Percentiles rank a stretch among this genome's conserved stretches.
These are phyloP conservation scores for Rhinocladiella similis DNA, from an alignment of 2,329 filamentous ascomycete species.

Conservation along the genomic window DNA sequence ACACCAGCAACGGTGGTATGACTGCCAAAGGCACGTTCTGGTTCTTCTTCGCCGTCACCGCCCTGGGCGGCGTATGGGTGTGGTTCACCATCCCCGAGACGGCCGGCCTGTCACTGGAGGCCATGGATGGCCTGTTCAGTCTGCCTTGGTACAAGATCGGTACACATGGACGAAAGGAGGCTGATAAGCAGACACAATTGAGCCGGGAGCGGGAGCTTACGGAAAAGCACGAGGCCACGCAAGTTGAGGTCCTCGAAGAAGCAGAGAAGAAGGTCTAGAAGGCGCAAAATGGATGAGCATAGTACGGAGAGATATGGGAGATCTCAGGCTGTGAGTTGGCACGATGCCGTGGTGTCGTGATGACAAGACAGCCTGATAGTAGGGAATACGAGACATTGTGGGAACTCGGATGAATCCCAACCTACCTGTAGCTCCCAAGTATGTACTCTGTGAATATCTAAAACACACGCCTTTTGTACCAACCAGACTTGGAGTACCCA, in stretches of 20 bases:
- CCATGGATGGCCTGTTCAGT: constrained; percentile 70
- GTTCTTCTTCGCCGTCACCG: constrained; percentile 69
- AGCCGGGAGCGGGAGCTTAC: constrained; percentile 10
- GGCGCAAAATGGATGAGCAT: too few relatives aligned
- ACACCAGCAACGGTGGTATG: constrained; percentile 44
- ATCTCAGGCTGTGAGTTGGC: not conserved
- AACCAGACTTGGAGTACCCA: too few relatives aligned
- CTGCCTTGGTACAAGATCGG: constrained; percentile 77
- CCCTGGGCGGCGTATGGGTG: constrained; percentile 68
- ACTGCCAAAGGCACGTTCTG: constrained; percentile 70
- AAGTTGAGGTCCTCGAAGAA: constrained; percentile 7
- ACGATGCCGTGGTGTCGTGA: too few relatives aligned
- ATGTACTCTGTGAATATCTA: too few relatives aligned
- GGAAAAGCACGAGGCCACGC: constrained; percentile 7
- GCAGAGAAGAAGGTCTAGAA: constrained; percentile 11
- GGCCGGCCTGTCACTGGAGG: constrained; percentile 55
- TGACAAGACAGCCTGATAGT: too few relatives aligned
- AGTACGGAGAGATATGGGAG: not conserved
- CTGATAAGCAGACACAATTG: constrained; percentile 12
- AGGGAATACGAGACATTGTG: too few relatives aligned
- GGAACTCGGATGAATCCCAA: too few relatives aligned
- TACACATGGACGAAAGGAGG: constrained; percentile 14
- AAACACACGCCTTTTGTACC: too few relatives aligned
- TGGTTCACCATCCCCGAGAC: constrained; percentile 74
- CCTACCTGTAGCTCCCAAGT: too few relatives aligned